These are phyloP conservation scores for Parachaetomium inaequale DNA, from an alignment of 495 filamentous ascomycete species.

Conservation along the genomic window DNA sequence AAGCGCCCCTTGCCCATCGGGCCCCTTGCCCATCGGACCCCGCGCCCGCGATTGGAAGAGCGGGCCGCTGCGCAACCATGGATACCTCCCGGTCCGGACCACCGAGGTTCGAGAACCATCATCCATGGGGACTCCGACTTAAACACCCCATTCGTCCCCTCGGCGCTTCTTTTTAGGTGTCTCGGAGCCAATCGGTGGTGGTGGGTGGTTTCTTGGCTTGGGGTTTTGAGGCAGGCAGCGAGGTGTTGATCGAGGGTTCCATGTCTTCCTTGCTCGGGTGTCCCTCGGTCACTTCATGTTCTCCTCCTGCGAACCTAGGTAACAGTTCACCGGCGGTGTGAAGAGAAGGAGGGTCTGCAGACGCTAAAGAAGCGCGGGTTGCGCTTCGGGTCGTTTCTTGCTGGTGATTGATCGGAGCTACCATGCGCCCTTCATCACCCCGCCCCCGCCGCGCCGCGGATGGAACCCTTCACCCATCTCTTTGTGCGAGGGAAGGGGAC, in stretches of 20 bases:
- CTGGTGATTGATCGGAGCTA: neutral
- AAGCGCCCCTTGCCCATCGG: neutral
- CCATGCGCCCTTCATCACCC: neutral
- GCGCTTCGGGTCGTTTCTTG: neutral
- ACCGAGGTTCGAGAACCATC: slow-evolving; percentile 2
- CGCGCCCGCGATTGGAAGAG: neutral
- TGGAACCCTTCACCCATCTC: neutral
- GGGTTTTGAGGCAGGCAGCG: neutral
- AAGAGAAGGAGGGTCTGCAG: slow-evolving; percentile 1
- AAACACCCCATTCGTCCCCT: neutral
- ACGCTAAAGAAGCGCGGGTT: slow-evolving; percentile 5
- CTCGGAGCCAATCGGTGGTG: slow-evolving; percentile 10
- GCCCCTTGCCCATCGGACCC: neutral
- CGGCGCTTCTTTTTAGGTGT: slow-evolving; percentile 10
- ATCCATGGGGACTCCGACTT: neutral
- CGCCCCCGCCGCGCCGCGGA: neutral
- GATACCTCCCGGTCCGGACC: neutral
- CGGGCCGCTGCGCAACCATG: neutral
- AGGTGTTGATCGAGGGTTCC: neutral
- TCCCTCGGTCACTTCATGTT: no score
- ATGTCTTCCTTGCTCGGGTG: no score
- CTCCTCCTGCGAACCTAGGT: neutral
- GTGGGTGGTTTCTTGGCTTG: slow-evolving; percentile 4
- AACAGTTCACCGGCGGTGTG: neutral
- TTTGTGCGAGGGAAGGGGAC: neutral